Evolutionary conservation across 768 basidiomycete genomes (phyloP).

Genomic region (Tylopilus cervinicoccineus): DNA sequence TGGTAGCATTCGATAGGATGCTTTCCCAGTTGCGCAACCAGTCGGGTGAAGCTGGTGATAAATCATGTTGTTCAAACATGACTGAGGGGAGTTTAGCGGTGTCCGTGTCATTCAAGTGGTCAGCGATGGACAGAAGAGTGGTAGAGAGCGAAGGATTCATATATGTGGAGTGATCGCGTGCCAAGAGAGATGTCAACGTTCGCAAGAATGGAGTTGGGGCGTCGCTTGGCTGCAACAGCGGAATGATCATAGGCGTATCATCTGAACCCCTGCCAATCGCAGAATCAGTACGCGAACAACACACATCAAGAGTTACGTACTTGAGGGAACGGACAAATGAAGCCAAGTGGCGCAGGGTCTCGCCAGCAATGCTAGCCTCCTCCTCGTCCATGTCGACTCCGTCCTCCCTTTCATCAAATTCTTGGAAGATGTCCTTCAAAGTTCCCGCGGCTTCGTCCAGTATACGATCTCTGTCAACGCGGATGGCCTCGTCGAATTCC

Average conservation of each 20-base stretch:
- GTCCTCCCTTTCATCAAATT: constrained; percentile 65
- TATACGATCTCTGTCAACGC: constrained; percentile 48
- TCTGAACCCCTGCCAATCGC: constrained; percentile 38
- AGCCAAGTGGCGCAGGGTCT: constrained; percentile 55
- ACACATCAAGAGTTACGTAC: constrained; percentile 35
- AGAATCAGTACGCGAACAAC: constrained; percentile 5
- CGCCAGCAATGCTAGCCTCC: constrained; percentile 61
- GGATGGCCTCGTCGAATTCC: constrained; percentile 25
- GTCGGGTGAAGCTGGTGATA: constrained; percentile 66
- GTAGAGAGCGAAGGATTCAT: constrained; percentile 59
- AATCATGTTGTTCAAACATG: constrained; percentile 64
- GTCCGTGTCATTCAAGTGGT: constrained; percentile 67
- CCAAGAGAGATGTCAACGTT: constrained; percentile 57
- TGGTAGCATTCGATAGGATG: constrained; percentile 47
- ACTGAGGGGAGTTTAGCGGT: constrained; percentile 56
- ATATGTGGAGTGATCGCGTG: constrained; percentile 55
- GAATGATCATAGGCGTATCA: constrained; percentile 44
- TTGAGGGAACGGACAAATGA: constrained; percentile 54
- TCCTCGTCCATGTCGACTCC: constrained; percentile 55
- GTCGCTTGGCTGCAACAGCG: constrained; percentile 49
- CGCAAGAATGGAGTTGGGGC: constrained; percentile 60
- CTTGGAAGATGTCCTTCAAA: constrained; percentile 68
- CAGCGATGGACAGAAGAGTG: constrained; percentile 60
- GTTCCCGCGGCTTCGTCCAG: constrained; percentile 68
- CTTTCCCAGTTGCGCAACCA: constrained; percentile 69